Conservation (phyloP, 1,139 yeast species). For the Debaryomycetaceae sp. region DNA sequence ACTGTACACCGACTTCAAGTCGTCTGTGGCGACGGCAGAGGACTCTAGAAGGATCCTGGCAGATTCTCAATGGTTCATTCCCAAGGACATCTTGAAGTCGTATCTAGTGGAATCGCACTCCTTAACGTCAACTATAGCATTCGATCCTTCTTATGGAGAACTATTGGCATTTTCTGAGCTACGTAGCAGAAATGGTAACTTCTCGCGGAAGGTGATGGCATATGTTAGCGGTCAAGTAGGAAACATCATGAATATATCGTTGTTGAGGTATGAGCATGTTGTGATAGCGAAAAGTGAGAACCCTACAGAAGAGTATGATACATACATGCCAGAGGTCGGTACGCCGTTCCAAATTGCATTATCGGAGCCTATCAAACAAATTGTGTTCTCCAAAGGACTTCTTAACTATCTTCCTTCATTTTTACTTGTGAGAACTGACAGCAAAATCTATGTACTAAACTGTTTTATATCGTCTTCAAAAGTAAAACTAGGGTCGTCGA, state of each 20-base stretch:
- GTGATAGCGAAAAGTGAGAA: conserved; percentile 7
- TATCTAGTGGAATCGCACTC: conserved; percentile 21
- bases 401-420: conserved; percentile 16
- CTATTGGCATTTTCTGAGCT: conserved; percentile 20
- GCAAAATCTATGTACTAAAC: conserved; percentile 23
- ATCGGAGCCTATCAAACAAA: conserved; percentile 39
- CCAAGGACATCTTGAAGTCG: conserved; percentile 22
- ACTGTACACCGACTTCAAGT: conserved; percentile 11
- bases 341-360: conserved; percentile 22
- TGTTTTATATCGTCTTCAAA: conserved; percentile 10
- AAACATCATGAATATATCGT: conserved; percentile 24
- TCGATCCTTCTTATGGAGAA: conserved; percentile 37
- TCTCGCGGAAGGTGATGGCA: conserved; percentile 21
- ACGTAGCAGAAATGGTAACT: conserved; percentile 10
- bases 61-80: conserved; percentile 15
- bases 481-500: conserved; percentile 1
- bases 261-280: conserved; percentile 9
- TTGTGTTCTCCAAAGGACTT: conserved; percentile 20
- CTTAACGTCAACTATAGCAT: conserved; percentile 25
- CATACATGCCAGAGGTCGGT: conserved; percentile 12
- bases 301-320: conserved; percentile 1
- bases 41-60: conserved; percentile 6
- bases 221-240: conserved; percentile 34
- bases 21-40: conserved; percentile 3
- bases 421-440: conserved; percentile 25